phyloP scores from a whole-genome alignment of 2,329 filamentous ascomycete genomes.

The Scolecobasidium constrictum region DNA sequence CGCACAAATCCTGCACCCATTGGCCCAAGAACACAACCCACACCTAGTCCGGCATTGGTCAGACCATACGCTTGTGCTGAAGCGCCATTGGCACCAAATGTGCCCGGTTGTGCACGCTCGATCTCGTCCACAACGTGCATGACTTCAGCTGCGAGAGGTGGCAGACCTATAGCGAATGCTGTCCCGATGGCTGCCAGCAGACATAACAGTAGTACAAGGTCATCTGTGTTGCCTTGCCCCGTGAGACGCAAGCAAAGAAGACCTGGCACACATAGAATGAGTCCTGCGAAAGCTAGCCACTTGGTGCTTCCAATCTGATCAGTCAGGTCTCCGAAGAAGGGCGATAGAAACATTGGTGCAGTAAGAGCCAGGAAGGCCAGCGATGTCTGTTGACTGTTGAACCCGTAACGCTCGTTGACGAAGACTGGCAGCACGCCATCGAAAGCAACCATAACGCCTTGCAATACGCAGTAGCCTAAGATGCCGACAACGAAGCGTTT shows the following conservation, averaged over 20 bases:
- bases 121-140: conserved; percentile 3
- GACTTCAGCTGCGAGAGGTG: conserved; percentile 4
- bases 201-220: not conserved
- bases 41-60: conserved; percentile 1
- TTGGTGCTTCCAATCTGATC: conserved; percentile 4
- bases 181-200: not conserved
- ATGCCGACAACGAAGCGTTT: conserved; percentile 5
- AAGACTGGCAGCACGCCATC: conserved; percentile 6
- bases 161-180: not conserved
- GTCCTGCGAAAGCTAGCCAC: not conserved
- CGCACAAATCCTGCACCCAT: conserved; percentile 3
- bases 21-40: not conserved
- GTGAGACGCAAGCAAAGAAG: conserved; percentile 1
- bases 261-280: not conserved
- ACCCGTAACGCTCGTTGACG: conserved; percentile 5
- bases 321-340: not conserved
- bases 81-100: conserved; percentile 3
- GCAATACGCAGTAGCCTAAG: conserved; percentile 1
- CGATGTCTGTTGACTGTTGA: conserved; percentile 7
- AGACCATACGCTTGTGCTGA: conserved; percentile 4
- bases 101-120: not conserved
- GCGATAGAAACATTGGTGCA: conserved; percentile 2
- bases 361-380: conserved; percentile 1
- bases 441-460: conserved; percentile 1
- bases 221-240: not conserved